phyloP scores from a whole-genome alignment of 2,329 filamentous ascomycete species.

The Fusarium neocosmosporiellum region DNA sequence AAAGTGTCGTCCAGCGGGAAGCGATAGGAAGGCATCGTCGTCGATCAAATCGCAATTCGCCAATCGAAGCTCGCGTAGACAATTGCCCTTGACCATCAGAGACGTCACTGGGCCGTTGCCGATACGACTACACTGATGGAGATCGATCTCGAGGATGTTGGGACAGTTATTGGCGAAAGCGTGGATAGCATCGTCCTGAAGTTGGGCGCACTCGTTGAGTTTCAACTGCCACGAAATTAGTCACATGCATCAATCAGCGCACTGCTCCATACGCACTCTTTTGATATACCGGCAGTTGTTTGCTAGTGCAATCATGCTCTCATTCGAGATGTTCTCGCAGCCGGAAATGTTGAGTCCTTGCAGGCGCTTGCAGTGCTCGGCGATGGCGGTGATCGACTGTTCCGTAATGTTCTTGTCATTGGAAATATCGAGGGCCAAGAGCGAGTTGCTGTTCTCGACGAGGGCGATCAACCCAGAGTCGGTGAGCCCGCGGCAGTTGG shows the following conservation, averaged over 20 bases:
- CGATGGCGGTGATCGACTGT: conserved; percentile 79
- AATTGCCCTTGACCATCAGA: conserved; percentile 80
- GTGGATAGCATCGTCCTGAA: conserved; percentile 83
- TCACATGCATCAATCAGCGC: background rate
- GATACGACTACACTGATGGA: conserved; percentile 85
- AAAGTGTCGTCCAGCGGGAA: conserved; percentile 76
- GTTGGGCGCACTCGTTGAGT: conserved; percentile 89
- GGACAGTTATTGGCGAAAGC: conserved; percentile 90
- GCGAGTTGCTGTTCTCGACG: conserved; percentile 79
- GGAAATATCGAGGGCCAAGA: conserved; percentile 92
- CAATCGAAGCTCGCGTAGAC: conserved; percentile 90
- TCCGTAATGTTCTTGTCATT: conserved; percentile 87
- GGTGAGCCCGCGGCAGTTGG: conserved; percentile 86
- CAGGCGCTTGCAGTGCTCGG: conserved; percentile 82
- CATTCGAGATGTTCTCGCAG: conserved; percentile 86
- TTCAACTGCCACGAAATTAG: conserved; percentile 72
- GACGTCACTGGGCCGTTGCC: conserved; percentile 86
- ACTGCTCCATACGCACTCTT: conserved; percentile 67
- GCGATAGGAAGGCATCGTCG: conserved; percentile 85
- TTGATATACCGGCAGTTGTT: conserved; percentile 88
- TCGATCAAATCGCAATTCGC: conserved; percentile 87
- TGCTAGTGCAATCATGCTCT: conserved; percentile 84
- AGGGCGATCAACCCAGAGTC: conserved; percentile 85
- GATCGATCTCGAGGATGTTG: conserved; percentile 95
- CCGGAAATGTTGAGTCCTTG: conserved; percentile 94